Conservation (phyloP, 2,329 filamentous ascomycete species). For the Tolypocladium inflatum region DNA sequence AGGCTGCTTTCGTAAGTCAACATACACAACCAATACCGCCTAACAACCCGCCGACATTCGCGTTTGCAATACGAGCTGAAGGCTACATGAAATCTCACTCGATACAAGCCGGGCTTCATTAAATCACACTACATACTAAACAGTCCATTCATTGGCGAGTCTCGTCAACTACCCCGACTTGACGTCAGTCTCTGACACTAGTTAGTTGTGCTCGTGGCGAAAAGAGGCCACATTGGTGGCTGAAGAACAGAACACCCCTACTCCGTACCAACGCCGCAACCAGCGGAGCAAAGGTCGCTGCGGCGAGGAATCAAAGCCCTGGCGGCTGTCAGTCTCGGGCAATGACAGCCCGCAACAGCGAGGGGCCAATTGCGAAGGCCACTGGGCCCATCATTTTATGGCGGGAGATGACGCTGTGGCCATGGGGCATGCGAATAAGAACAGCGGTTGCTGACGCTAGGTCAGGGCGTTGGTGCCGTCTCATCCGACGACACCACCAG, state of each 20-base stretch:
- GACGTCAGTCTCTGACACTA: too few relatives aligned
- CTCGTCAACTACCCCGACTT: too few relatives aligned
- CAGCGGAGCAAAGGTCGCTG: not conserved
- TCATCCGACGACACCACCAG: not conserved
- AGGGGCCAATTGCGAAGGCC: not conserved
- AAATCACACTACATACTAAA: too few relatives aligned
- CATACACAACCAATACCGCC: too few relatives aligned
- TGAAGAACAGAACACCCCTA: too few relatives aligned
- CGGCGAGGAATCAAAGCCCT: not conserved
- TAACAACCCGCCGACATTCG: too few relatives aligned
- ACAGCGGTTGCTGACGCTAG: not conserved
- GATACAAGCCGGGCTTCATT: too few relatives aligned
- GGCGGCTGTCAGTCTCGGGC: not conserved
- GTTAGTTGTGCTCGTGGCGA: not conserved
- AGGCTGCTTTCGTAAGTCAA: too few relatives aligned
- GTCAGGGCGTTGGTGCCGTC: not conserved
- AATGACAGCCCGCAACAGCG: not conserved
- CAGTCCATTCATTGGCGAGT: too few relatives aligned
- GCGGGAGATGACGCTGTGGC: not conserved
- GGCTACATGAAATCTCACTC: too few relatives aligned
- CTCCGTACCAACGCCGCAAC: not conserved
- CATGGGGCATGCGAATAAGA: not conserved
- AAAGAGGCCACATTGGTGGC: too few relatives aligned
- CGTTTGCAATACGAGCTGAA: too few relatives aligned
- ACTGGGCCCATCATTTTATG: not conserved